phyloP scores from a whole-genome alignment of 805 yeast species.

The Sugiyamaella lignohabitans region DNA sequence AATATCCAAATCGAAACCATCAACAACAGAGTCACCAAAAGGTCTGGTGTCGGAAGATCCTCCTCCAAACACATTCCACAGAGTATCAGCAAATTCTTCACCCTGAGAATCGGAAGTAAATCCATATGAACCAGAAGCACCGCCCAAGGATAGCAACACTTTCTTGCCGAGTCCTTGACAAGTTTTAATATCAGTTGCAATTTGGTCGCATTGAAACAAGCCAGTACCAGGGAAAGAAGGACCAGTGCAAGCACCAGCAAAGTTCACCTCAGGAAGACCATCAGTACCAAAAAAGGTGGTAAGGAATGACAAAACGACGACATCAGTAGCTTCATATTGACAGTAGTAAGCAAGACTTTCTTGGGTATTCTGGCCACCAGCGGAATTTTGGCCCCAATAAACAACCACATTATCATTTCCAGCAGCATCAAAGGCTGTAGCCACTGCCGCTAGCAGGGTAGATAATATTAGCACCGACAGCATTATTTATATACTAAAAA shows the following conservation, averaged over 20 bases:
- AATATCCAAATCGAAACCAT: conserved; percentile 64
- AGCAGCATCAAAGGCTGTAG: conserved; percentile 19
- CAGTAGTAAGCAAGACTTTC: conserved; percentile 51
- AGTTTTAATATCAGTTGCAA: conserved; percentile 54
- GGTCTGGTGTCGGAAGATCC: conserved; percentile 34
- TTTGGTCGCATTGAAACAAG: conserved; percentile 39
- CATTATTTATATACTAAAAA: too few species aligned
- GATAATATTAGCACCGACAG: not conserved
- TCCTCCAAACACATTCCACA: conserved; percentile 46
- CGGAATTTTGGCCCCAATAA: conserved; percentile 87
- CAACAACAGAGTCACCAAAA: conserved; percentile 51
- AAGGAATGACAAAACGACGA: conserved; percentile 63
- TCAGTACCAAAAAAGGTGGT: conserved; percentile 44
- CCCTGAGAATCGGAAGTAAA: conserved; percentile 43
- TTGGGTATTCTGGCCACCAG: conserved; percentile 41
- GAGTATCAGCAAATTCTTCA: conserved; percentile 36
- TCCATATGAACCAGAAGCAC: conserved; percentile 47
- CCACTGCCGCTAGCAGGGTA: not conserved
- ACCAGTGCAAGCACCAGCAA: conserved; percentile 47
- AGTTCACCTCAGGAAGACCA: conserved; percentile 40
- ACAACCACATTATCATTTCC: conserved; percentile 59
- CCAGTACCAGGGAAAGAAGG: conserved; percentile 31
- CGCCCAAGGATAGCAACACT: conserved; percentile 59
- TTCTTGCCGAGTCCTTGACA: conserved; percentile 72
- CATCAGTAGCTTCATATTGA: conserved; percentile 55